A percentile compares a stretch with the other conserved stretches of the same genome.
These are phyloP conservation scores for Plasmopara muralis DNA, from an alignment of 352 stramenopile species.

Conservation along the genomic window DNA sequence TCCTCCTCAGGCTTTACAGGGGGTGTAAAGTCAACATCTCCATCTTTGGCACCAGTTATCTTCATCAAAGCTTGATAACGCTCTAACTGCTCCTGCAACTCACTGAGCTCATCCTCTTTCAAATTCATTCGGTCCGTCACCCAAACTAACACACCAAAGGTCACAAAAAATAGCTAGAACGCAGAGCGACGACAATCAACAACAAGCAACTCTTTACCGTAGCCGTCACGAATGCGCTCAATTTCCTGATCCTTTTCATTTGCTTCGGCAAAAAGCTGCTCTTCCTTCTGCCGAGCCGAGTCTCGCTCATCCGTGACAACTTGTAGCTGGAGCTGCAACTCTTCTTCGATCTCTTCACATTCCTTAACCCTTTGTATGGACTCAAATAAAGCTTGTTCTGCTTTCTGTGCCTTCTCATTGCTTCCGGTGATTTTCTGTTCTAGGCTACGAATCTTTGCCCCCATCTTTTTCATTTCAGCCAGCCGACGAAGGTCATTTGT, in stretches of 20 bases:
- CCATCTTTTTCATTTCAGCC: slow-evolving; percentile 67
- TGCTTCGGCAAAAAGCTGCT: slow-evolving; percentile 74
- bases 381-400: slow-evolving; percentile 36
- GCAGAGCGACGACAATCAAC: neutral
- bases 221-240: slow-evolving; percentile 79
- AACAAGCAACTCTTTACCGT: slow-evolving; percentile 33
- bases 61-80: slow-evolving; percentile 73
- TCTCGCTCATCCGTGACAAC: slow-evolving; percentile 81
- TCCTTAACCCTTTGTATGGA: slow-evolving; percentile 36
- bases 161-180: slow-evolving; percentile 1
- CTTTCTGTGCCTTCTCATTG: slow-evolving; percentile 18
- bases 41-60: slow-evolving; percentile 34
- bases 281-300: slow-evolving; percentile 73
- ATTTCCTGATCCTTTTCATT: slow-evolving; percentile 87
- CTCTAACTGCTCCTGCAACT: slow-evolving; percentile 80
- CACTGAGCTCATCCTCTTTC: slow-evolving; percentile 80
- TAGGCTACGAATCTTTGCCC: slow-evolving; percentile 43
- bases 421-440: slow-evolving; percentile 37
- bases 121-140: slow-evolving; percentile 86
- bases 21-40: neutral
- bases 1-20: slow-evolving; percentile 13
- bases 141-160: slow-evolving; percentile 47
- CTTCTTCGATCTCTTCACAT: slow-evolving; percentile 68
- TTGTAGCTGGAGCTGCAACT: slow-evolving; percentile 73
- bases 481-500: slow-evolving; percentile 64